Percentiles rank a stretch among this genome's conserved stretches.
These are phyloP conservation scores for Periconia macrospinosa DNA, from an alignment of 2,329 filamentous ascomycete species.

Conservation along the genomic window DNA sequence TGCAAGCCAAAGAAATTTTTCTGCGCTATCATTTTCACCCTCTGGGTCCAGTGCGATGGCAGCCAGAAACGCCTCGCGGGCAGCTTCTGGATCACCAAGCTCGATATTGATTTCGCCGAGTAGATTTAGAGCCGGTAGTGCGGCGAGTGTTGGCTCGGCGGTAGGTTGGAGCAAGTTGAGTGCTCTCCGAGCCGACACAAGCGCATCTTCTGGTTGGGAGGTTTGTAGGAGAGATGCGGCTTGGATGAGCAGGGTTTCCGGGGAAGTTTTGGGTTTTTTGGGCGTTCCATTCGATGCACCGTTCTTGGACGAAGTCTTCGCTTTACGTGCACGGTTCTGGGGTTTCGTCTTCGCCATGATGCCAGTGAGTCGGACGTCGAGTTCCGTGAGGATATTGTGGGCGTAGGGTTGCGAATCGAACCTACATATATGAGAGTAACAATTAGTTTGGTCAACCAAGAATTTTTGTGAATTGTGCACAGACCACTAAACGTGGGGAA, in stretches of 20 bases:
- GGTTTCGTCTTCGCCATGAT: slow-evolving; percentile 58
- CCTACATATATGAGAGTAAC: too few relatives aligned
- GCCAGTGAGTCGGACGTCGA: not conserved
- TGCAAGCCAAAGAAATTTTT: slow-evolving; percentile 94
- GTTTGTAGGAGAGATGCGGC: slow-evolving; percentile 61
- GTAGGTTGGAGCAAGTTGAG: slow-evolving; percentile 51
- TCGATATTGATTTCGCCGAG: slow-evolving; percentile 83
- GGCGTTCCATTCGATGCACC: slow-evolving; percentile 45
- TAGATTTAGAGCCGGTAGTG: slow-evolving; percentile 70
- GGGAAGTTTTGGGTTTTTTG: slow-evolving; percentile 54
- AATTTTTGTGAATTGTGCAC: not conserved
- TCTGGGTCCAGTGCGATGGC: slow-evolving; percentile 78
- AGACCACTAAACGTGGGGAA: not conserved
- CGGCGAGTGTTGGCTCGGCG: slow-evolving; percentile 45
- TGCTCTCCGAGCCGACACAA: slow-evolving; percentile 57
- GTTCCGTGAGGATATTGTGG: too few relatives aligned
- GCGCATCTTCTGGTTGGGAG: slow-evolving; percentile 60
- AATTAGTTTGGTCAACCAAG: not conserved
- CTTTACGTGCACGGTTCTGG: slow-evolving; percentile 43
- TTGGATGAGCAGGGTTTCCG: slow-evolving; percentile 59
- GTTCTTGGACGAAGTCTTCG: slow-evolving; percentile 31
- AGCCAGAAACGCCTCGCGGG: slow-evolving; percentile 69
- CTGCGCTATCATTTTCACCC: slow-evolving; percentile 80
- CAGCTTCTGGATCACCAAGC: slow-evolving; percentile 76
- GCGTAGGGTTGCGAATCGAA: too few relatives aligned